These are phyloP conservation scores for Chlorella sorokiniana DNA, from an alignment of 139 green algal species.

Conservation along the genomic window DNA sequence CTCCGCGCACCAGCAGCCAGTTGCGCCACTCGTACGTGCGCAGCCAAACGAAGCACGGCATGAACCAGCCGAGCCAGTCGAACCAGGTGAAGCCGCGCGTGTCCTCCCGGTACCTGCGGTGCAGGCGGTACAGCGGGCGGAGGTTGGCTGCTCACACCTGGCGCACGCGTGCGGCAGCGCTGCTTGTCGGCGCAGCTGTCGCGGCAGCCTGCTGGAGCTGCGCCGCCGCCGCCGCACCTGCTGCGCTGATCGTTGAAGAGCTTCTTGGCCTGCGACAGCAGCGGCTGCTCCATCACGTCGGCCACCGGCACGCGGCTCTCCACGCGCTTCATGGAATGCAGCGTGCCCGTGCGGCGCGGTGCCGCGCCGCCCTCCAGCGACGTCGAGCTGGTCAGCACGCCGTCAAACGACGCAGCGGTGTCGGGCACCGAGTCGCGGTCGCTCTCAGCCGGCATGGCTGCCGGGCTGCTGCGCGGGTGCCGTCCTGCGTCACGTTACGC, in stretches of 20 bases:
- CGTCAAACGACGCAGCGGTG: neutral
- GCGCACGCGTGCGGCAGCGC: too few species aligned
- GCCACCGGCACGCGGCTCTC: conserved; percentile 17
- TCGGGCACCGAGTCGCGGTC: neutral
- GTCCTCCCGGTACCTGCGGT: conserved; percentile 4
- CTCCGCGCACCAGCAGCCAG: conserved; percentile 45
- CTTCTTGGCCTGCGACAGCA: conserved; percentile 14
- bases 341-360: neutral
- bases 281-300: conserved; percentile 22
- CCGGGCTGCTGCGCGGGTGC: neutral
- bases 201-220: neutral
- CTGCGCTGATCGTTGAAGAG: conserved; percentile 5
- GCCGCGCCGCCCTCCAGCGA: neutral
- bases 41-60: conserved; percentile 70
- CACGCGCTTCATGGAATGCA: conserved; percentile 28
- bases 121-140: neutral
- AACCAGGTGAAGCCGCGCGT: conserved; percentile 13
- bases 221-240: neutral
- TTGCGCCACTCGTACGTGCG: conserved; percentile 55
- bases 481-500: too few species aligned
- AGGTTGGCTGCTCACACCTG: too few species aligned
- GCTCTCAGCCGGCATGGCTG: neutral
- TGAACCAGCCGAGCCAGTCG: conserved; percentile 37
- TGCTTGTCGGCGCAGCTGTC: too few species aligned
- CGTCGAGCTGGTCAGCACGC: neutral